Evolutionary conservation across 129 eudicot species (phyloP).

Genomic region (Escallonia rubra): DNA sequence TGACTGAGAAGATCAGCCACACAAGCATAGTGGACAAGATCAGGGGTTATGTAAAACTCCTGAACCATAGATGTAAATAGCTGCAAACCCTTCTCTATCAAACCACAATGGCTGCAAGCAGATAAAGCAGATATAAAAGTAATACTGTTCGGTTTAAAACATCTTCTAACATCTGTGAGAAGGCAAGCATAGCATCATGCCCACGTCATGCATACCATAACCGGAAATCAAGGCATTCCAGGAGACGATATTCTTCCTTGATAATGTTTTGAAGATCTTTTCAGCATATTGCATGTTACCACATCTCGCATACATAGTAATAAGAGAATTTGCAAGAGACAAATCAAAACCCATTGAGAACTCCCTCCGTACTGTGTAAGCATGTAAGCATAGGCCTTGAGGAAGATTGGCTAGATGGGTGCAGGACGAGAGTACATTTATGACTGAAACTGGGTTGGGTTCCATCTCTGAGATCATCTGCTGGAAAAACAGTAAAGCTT

Average conservation of each 20-base stretch:
- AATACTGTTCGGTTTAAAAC: constrained; percentile 31
- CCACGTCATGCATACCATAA: constrained; percentile 54
- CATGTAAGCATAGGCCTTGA: constrained; percentile 54
- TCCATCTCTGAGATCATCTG: constrained; percentile 36
- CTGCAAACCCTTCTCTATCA: constrained; percentile 40
- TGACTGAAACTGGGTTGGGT: constrained; percentile 41
- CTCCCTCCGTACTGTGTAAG: constrained; percentile 34
- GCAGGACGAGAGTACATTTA: constrained; percentile 43
- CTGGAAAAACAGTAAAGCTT: constrained; percentile 39
- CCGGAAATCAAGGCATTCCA: constrained; percentile 61
- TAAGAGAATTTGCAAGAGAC: constrained; percentile 44
- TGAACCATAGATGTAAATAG: constrained; percentile 51
- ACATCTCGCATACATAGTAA: constrained; percentile 65
- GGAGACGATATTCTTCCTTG: constrained; percentile 28
- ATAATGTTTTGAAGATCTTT: constrained; percentile 27
- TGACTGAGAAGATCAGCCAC: constrained; percentile 53
- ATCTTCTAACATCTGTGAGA: constrained; percentile 39
- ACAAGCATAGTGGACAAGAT: constrained; percentile 47
- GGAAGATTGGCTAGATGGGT: constrained; percentile 49
- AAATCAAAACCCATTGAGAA: constrained; percentile 26
- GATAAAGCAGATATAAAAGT: constrained; percentile 58
- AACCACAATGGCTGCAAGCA: constrained; percentile 70
- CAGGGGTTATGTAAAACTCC: constrained; percentile 36
- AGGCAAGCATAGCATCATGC: constrained; percentile 43
- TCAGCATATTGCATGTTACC: constrained; percentile 50